Conservation (phyloP, 2,329 filamentous ascomycete species). For the Stachybotrys chartarum region DNA sequence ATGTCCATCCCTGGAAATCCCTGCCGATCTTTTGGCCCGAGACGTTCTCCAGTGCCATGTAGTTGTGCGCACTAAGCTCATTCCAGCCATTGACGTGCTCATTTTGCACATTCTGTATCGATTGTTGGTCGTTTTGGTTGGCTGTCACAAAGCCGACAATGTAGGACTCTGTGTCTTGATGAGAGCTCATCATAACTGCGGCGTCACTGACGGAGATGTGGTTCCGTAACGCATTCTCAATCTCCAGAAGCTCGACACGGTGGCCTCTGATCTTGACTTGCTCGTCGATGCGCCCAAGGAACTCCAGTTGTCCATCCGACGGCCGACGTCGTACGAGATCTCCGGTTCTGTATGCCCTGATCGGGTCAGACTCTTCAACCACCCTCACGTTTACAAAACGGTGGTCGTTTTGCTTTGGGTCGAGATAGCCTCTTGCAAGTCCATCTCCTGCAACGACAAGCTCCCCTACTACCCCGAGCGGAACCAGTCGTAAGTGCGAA, state of each 20-base stretch:
- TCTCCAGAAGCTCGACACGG: conserved; percentile 38
- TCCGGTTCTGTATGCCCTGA: conserved; percentile 35
- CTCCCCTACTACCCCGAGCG: conserved; percentile 18
- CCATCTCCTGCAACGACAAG: conserved; percentile 17
- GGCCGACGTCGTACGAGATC: conserved; percentile 35
- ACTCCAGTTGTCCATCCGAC: conserved; percentile 30
- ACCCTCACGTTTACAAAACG: neutral
- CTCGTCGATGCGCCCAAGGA: conserved; percentile 45
- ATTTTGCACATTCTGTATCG: no score
- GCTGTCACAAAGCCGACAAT: no score
- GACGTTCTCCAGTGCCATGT: neutral
- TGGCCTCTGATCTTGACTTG: conserved; percentile 55
- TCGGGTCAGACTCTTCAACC: no score
- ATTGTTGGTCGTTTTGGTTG: no score
- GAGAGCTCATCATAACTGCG: neutral
- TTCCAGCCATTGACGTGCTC: no score
- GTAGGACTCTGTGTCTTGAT: neutral
- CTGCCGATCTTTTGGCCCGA: neutral
- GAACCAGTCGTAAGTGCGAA: conserved; percentile 10
- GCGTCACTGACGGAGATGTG: neutral
- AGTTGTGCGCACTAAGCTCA: neutral
- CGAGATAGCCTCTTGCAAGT: conserved; percentile 3
- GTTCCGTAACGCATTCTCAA: conserved; percentile 6
- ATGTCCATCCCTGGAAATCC: conserved; percentile 1
- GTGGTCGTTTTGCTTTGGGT: conserved; percentile 36